Evolutionary conservation across 257 asterid genomes (phyloP).

Genomic region (Jaltomata sinuosa): DNA sequence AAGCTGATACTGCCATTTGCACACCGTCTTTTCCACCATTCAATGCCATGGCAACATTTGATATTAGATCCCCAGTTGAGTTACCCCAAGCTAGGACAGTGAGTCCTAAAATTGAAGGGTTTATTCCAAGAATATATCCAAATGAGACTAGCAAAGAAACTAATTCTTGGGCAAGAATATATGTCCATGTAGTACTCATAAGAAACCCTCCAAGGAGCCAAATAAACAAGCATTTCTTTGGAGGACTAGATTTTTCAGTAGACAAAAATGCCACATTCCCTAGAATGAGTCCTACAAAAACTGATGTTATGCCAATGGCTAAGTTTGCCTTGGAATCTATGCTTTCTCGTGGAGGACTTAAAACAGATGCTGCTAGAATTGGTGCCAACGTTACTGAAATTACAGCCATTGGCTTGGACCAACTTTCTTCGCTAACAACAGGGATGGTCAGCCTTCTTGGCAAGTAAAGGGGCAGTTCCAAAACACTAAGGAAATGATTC

Average conservation of each 20-base stretch:
- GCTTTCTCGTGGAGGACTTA: conserved; percentile 12
- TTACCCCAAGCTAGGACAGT: conserved; percentile 96
- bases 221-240: conserved; percentile 34
- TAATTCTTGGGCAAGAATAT: conserved; percentile 53
- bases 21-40: conserved; percentile 58
- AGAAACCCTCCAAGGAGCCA: conserved; percentile 65
- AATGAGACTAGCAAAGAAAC: conserved; percentile 51
- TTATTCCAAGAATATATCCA: conserved; percentile 50
- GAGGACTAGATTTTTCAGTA: conserved; percentile 42
- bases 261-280: conserved; percentile 28
- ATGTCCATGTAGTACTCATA: conserved; percentile 75
- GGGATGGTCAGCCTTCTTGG: conserved; percentile 80
- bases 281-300: conserved; percentile 24
- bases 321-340: neutral
- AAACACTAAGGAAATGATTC: neutral
- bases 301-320: conserved; percentile 13
- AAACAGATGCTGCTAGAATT: conserved; percentile 29
- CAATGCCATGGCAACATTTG: conserved; percentile 56
- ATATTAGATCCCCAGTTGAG: conserved; percentile 64
- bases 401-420: conserved; percentile 58
- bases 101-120: conserved; percentile 60
- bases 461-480: conserved; percentile 59
- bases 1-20: conserved; percentile 76
- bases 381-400: conserved; percentile 47
- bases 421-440: conserved; percentile 36